These are phyloP conservation scores for Penicilliopsis zonata DNA, from an alignment of 495 filamentous ascomycete species.

Conservation along the genomic window DNA sequence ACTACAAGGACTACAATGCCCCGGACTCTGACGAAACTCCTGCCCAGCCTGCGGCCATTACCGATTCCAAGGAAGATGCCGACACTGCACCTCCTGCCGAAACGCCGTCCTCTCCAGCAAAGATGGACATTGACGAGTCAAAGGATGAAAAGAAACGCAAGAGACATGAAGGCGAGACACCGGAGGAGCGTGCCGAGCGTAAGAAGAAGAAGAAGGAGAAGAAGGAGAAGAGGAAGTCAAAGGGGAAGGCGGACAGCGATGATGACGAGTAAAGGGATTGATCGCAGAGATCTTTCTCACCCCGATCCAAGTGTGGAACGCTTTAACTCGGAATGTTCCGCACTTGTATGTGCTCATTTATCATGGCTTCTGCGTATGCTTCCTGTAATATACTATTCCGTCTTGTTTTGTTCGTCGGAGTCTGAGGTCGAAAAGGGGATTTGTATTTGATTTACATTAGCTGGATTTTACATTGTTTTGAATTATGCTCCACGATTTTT, in stretches of 20 bases:
- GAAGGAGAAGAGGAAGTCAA: conserved; percentile 55
- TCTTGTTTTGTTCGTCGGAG: conserved; percentile 21
- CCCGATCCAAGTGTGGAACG: conserved; percentile 1
- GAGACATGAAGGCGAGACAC: conserved; percentile 69
- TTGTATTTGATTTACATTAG: conserved; percentile 12
- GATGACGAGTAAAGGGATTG: conserved; percentile 40
- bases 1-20: conserved; percentile 78
- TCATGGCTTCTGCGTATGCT: conserved; percentile 12
- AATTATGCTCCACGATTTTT: too few species aligned
- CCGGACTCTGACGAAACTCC: conserved; percentile 33
- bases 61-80: conserved; percentile 24
- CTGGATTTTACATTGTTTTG: too few species aligned
- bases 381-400: conserved; percentile 31
- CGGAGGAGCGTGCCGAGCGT: conserved; percentile 62
- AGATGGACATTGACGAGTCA: conserved; percentile 28
- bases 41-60: conserved; percentile 30
- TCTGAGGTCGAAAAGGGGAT: conserved; percentile 34
- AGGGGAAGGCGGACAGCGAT: conserved; percentile 44
- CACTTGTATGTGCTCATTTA: conserved; percentile 2
- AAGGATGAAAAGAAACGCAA: conserved; percentile 62
- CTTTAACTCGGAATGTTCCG: background rate
- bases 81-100: conserved; percentile 17
- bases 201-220: conserved; percentile 67
- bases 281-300: conserved; percentile 17
- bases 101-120: conserved; percentile 17